Conservation (phyloP, 192 early-diverging fungal genomes). For the Coemansia sp. region DNA sequence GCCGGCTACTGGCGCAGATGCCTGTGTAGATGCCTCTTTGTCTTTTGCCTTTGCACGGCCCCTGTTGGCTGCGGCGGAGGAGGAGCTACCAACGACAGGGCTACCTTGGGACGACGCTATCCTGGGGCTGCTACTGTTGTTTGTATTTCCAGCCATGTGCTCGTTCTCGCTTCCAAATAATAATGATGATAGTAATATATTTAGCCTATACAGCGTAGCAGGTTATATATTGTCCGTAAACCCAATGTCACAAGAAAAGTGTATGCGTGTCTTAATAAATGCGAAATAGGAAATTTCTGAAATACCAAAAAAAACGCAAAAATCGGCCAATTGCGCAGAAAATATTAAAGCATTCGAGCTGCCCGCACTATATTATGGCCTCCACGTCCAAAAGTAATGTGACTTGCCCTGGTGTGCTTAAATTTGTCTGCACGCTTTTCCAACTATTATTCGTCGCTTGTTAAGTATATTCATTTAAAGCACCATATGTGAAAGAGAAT, state of each 20-base stretch:
- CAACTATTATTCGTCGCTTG: no score
- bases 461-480: no score
- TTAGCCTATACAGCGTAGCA: neutral
- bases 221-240: neutral
- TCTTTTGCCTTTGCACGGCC: slow-evolving; percentile 17
- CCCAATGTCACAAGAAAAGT: neutral
- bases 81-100: slow-evolving; percentile 7
- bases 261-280: neutral
- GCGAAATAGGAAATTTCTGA: neutral
- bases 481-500: no score
- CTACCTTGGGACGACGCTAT: slow-evolving; percentile 6
- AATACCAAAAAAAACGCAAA: no score
- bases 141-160: slow-evolving; percentile 11
- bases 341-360: no score
- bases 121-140: slow-evolving; percentile 10
- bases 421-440: no score
- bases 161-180: no score
- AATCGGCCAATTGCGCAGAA: no score
- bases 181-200: neutral
- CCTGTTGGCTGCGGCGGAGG: slow-evolving; percentile 8
- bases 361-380: no score
- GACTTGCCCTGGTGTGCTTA: no score
- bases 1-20: no score
- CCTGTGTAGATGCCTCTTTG: slow-evolving; percentile 1
- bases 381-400: no score